Conservation (phyloP, 1,139 yeast genomes). For the Yamadazyma aaseri region DNA sequence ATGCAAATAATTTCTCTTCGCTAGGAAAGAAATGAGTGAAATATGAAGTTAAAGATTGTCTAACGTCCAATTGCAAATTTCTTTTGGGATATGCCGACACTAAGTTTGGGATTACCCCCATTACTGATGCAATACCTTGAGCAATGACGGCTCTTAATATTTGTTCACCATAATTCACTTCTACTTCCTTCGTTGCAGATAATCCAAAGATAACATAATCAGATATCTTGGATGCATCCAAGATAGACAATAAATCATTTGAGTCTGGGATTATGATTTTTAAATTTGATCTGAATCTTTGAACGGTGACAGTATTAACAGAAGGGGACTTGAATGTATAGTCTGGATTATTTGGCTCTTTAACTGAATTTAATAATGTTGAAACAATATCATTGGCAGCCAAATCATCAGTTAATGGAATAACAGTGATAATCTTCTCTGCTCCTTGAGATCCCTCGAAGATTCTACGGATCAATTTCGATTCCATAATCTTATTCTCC, state of each 20-base stretch:
- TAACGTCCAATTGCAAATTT: slow-evolving; percentile 74
- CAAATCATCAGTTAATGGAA: slow-evolving; percentile 76
- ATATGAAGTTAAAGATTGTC: slow-evolving; percentile 78
- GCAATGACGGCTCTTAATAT: slow-evolving; percentile 82
- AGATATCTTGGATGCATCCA: slow-evolving; percentile 87
- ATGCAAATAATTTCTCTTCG: slow-evolving; percentile 71
- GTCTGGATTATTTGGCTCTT: slow-evolving; percentile 22
- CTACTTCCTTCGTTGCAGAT: slow-evolving; percentile 84
- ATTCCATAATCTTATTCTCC: slow-evolving; percentile 62
- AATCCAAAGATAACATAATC: slow-evolving; percentile 87
- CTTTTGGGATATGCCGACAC: slow-evolving; percentile 65
- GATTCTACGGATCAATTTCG: slow-evolving; percentile 52
- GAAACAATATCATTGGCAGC: slow-evolving; percentile 57
- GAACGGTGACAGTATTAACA: slow-evolving; percentile 49
- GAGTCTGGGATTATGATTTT: slow-evolving; percentile 77
- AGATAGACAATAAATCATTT: slow-evolving; percentile 59
- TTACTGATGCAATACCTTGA: slow-evolving; percentile 85
- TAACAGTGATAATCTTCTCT: slow-evolving; percentile 77
- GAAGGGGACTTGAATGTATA: slow-evolving; percentile 42
- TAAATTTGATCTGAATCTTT: slow-evolving; percentile 71
- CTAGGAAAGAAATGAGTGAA: slow-evolving; percentile 89
- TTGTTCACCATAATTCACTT: slow-evolving; percentile 77
- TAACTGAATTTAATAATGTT: slow-evolving; percentile 42
- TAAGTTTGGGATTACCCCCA: slow-evolving; percentile 81
- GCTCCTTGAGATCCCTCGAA: slow-evolving; percentile 82